Conservation (phyloP, 768 basidiomycete genomes). For the Filobasidium floriforme region DNA sequence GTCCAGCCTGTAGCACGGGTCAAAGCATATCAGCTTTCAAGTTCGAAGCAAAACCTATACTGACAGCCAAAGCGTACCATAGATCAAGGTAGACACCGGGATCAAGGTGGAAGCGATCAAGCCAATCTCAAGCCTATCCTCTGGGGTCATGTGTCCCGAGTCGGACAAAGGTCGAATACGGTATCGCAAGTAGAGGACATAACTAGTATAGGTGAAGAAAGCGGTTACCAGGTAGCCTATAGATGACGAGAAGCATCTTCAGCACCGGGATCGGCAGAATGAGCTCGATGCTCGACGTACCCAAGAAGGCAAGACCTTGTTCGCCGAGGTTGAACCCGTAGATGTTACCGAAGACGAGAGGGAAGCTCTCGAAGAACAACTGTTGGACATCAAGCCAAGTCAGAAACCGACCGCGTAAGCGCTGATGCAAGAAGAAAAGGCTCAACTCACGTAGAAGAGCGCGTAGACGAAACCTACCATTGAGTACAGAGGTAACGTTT, state of each 20-base stretch:
- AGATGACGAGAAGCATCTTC: background rate
- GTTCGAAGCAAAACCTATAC: background rate
- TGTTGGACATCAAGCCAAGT: background rate
- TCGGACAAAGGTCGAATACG: slow-evolving; percentile 13
- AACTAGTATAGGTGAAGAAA: slow-evolving; percentile 18
- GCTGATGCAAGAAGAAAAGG: background rate
- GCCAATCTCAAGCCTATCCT: slow-evolving; percentile 17
- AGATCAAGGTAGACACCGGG: slow-evolving; percentile 21
- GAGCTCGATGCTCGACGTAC: background rate
- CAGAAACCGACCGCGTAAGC: background rate
- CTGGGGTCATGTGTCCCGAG: slow-evolving; percentile 15
- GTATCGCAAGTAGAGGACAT: slow-evolving; percentile 18
- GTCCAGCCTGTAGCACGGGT: slow-evolving; percentile 11
- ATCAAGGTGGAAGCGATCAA: slow-evolving; percentile 13
- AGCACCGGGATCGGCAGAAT: background rate
- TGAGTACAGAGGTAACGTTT: too few relatives aligned
- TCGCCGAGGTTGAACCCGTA: slow-evolving; percentile 19
- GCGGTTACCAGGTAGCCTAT: slow-evolving; percentile 21
- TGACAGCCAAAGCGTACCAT: slow-evolving; percentile 11
- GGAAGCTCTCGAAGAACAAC: slow-evolving; percentile 24
- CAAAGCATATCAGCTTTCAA: background rate
- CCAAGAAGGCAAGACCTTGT: slow-evolving; percentile 17
- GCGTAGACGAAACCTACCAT: slow-evolving; percentile 12
- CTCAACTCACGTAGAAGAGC: slow-evolving; percentile 19
- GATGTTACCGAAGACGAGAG: slow-evolving; percentile 21